These are phyloP conservation scores for Phytophthora meadii DNA, from an alignment of 352 stramenopile genomes.

Conservation along the genomic window DNA sequence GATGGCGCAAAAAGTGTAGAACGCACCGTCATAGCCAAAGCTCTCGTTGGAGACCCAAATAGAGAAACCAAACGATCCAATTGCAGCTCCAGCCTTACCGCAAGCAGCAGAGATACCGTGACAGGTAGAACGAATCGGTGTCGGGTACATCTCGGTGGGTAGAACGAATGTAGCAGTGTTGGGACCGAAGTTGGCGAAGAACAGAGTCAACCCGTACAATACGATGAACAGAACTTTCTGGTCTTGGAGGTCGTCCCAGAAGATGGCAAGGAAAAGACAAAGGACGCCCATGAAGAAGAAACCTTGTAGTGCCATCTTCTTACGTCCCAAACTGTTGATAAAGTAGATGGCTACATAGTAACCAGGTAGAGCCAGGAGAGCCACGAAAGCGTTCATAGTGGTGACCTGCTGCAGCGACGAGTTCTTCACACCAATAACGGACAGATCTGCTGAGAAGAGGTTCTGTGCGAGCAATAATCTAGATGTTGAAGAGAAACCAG, in stretches of 20 bases:
- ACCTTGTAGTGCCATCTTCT: constrained; percentile 74
- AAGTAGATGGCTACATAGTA: constrained; percentile 81
- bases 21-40: constrained; percentile 29
- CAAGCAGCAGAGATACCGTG: constrained; percentile 68
- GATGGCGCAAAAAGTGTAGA: constrained; percentile 56
- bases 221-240: constrained; percentile 66
- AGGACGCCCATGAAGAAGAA: constrained; percentile 73
- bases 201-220: constrained; percentile 78
- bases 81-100: constrained; percentile 23
- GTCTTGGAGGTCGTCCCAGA: constrained; percentile 63
- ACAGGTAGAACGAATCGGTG: constrained; percentile 82
- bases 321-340: constrained; percentile 70
- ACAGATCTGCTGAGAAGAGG: constrained; percentile 76
- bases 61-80: constrained; percentile 33
- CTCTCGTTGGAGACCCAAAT: constrained; percentile 30
- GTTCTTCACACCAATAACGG: constrained; percentile 54
- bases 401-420: constrained; percentile 54
- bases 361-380: constrained; percentile 71
- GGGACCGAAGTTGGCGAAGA: constrained; percentile 86
- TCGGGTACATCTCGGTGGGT: constrained; percentile 84
- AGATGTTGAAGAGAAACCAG: constrained; percentile 89
- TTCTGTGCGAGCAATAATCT: no score
- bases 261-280: no score
- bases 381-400: constrained; percentile 58
- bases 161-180: constrained; percentile 90